phyloP scores from a whole-genome alignment of 176 grass and related monocot genomes.

The Oropetium thomaeum region DNA sequence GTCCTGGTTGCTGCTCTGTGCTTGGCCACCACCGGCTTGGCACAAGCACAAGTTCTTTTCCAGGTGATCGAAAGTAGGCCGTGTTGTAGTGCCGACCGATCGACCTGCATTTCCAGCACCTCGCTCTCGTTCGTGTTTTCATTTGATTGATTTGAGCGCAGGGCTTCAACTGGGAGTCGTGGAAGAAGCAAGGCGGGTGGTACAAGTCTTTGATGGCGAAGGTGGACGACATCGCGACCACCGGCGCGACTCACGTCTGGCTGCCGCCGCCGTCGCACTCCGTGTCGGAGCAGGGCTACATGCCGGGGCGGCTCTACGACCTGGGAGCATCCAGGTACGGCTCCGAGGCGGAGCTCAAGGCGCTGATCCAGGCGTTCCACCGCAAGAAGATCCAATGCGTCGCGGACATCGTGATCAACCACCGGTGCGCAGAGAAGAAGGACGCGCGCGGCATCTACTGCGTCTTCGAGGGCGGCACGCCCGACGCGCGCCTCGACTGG shows the following conservation, averaged over 20 bases:
- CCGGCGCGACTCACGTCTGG: background rate
- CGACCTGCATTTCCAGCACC: too few relatives aligned
- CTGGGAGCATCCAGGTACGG: background rate
- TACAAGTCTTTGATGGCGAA: background rate
- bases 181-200: background rate
- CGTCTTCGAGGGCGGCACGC: conserved; percentile 49
- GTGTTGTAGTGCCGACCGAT: too few relatives aligned
- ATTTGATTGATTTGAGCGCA: background rate
- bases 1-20: too few relatives aligned
- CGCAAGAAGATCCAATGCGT: conserved; percentile 32
- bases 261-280: background rate
- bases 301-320: background rate
- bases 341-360: conserved; percentile 22
- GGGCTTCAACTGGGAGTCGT: background rate
- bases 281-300: background rate
- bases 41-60: too few relatives aligned
- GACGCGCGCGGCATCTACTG: conserved; percentile 48
- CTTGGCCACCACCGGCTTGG: too few relatives aligned
- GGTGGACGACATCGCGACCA: background rate
- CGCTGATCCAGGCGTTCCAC: conserved; percentile 37
- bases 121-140: too few relatives aligned
- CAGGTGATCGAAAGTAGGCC: too few relatives aligned
- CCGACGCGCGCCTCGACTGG: conserved; percentile 46
- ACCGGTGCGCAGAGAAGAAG: conserved; percentile 45
- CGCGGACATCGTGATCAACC: conserved; percentile 56